phyloP scores from a whole-genome alignment of 495 filamentous ascomycete genomes.

The Hypoxylon perforatum region DNA sequence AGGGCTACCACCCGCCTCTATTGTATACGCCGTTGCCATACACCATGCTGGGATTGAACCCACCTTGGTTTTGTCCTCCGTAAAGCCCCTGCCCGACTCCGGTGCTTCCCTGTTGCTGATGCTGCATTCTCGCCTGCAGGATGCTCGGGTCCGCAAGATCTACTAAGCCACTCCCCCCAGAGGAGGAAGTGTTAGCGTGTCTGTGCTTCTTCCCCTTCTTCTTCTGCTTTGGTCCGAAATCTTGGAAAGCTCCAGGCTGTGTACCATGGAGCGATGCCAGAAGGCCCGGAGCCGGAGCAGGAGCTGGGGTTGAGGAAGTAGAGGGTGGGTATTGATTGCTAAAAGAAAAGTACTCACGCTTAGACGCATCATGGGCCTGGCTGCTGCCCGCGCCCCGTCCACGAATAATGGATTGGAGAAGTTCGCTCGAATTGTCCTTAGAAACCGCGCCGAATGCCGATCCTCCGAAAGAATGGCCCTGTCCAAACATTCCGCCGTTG shows the following conservation, averaged over 20 bases:
- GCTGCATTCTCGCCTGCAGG: slow-evolving; percentile 96
- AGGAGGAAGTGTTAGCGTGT: slow-evolving; percentile 99
- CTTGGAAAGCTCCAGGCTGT: slow-evolving; percentile 84
- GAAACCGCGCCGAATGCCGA: slow-evolving; percentile 64
- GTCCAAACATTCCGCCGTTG: slow-evolving; percentile 74
- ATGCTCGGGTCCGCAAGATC: slow-evolving; percentile 99
- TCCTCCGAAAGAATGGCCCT: slow-evolving; percentile 71
- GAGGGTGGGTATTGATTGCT: slow-evolving; percentile 78
- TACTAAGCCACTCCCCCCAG: slow-evolving; percentile 95
- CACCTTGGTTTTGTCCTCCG: slow-evolving; percentile 95
- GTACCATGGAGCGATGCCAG: slow-evolving; percentile 89
- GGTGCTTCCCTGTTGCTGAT: slow-evolving; percentile 73
- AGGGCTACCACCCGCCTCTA: slow-evolving; percentile 75
- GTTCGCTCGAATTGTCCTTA: slow-evolving; percentile 75
- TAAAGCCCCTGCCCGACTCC: slow-evolving; percentile 89
- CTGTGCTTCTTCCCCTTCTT: slow-evolving; percentile 99
- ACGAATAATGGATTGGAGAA: slow-evolving; percentile 80
- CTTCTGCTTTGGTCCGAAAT: slow-evolving; percentile 93
- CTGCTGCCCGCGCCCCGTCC: slow-evolving; percentile 63
- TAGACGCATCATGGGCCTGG: slow-evolving; percentile 81
- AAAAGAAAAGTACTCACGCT: slow-evolving; percentile 93
- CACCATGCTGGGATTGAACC: slow-evolving; percentile 91
- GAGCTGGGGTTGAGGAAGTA: slow-evolving; percentile 87
- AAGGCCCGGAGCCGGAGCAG: slow-evolving; percentile 87
- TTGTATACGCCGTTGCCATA: slow-evolving; percentile 78